Evolutionary conservation across 2,329 filamentous ascomycete genomes (phyloP).

Genomic region (Aureobasidium subglaciale): DNA sequence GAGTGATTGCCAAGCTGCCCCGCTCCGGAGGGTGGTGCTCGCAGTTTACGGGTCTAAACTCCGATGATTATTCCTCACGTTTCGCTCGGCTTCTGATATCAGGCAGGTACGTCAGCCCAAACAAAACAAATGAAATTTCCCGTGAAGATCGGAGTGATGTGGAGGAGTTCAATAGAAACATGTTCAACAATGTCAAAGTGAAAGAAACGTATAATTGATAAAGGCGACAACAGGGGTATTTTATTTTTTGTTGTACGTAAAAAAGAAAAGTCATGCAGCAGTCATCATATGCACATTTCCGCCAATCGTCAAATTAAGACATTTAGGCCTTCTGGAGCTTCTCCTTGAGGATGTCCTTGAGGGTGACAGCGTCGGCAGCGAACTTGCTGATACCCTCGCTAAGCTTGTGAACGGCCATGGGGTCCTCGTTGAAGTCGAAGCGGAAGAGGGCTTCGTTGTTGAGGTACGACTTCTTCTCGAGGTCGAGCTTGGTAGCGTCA

Average conservation of each 20-base stretch:
- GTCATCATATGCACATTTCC: conserved; percentile 15
- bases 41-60: background rate
- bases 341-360: conserved; percentile 84
- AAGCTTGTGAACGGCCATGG: conserved; percentile 99
- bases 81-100: conserved; percentile 3
- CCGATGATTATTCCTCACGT: background rate
- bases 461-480: conserved; percentile 88
- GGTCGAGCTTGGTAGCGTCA: conserved; percentile 58
- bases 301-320: background rate
- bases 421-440: conserved; percentile 99
- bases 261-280: conserved; percentile 12
- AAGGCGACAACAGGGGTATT: conserved; percentile 12
- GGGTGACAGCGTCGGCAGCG: conserved; percentile 85
- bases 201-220: background rate
- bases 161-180: no score
- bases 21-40: background rate
- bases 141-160: no score
- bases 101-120: background rate
- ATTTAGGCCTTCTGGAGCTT: conserved; percentile 54
- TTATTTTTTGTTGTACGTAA: conserved; percentile 12
- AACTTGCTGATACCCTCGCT: conserved; percentile 99
- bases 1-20: background rate
- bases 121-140: background rate
- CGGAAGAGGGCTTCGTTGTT: conserved; percentile 85
- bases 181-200: background rate